phyloP scores from a whole-genome alignment of 2,329 filamentous ascomycete species.

The Sporothrix protearum region DNA sequence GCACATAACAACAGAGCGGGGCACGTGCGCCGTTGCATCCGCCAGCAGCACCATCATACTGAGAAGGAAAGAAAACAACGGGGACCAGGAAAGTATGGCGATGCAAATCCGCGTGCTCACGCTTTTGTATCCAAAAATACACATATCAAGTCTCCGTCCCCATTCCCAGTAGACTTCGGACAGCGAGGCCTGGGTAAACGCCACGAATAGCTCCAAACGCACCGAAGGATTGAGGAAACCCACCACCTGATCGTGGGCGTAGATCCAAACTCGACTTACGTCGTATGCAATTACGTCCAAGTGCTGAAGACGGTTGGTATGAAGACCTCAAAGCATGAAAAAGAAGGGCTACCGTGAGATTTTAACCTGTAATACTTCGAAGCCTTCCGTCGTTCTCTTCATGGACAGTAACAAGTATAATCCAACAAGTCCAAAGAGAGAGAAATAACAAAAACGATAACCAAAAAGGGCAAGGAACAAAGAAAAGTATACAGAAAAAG shows the following conservation, averaged over 20 bases:
- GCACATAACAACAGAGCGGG: too few species aligned
- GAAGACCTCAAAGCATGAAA: neutral
- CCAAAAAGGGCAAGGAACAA: neutral
- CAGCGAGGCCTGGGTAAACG: neutral
- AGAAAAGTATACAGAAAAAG: neutral
- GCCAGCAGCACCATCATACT: neutral
- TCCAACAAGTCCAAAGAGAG: neutral
- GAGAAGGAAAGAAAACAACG: neutral
- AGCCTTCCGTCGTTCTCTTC: neutral
- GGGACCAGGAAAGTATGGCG: neutral
- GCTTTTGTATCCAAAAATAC: neutral
- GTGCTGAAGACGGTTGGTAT: too few species aligned
- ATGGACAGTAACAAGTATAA: neutral
- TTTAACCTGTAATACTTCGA: neutral
- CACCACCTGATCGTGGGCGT: neutral
- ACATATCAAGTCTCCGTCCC: too few species aligned
- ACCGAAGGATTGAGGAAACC: neutral
- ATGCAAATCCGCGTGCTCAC: neutral
- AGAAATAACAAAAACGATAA: neutral
- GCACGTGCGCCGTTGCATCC: neutral
- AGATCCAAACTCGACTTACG: neutral
- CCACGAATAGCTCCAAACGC: neutral
- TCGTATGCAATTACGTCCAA: neutral
- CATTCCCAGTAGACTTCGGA: neutral
- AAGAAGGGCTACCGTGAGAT: slow-evolving; percentile 1